phyloP scores from a whole-genome alignment of 306 rosid genomes.

The Albizia julibrissin region DNA sequence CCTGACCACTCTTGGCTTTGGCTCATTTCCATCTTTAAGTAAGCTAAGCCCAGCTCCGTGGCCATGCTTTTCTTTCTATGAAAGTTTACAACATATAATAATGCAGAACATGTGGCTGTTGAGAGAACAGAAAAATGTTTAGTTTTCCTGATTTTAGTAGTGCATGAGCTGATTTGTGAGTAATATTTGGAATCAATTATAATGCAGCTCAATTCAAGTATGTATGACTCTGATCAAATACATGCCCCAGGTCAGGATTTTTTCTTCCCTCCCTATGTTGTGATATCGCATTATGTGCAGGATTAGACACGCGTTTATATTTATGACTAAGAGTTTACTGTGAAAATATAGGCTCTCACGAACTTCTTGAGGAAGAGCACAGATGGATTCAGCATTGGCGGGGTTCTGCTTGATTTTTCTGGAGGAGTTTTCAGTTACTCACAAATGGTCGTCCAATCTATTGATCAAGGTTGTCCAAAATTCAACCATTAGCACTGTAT shows the following conservation, averaged over 20 bases:
- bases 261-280: neutral
- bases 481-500: slow-evolving; percentile 13
- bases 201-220: slow-evolving; percentile 80
- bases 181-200: slow-evolving; percentile 8
- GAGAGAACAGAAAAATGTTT: no score
- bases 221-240: slow-evolving; percentile 75
- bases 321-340: neutral
- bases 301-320: neutral
- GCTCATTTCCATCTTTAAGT: slow-evolving; percentile 53
- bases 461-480: slow-evolving; percentile 74
- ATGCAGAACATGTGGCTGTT: no score
- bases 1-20: slow-evolving; percentile 47
- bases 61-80: neutral
- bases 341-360: slow-evolving; percentile 56
- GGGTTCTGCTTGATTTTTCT: slow-evolving; percentile 65
- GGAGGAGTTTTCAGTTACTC: slow-evolving; percentile 74
- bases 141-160: no score
- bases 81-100: no score
- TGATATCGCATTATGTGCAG: neutral
- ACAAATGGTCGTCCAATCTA: slow-evolving; percentile 78
- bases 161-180: neutral
- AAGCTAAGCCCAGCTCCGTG: slow-evolving; percentile 16
- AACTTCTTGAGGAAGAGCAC: slow-evolving; percentile 83
- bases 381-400: slow-evolving; percentile 77
- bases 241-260: slow-evolving; percentile 72